Evolutionary conservation across 805 yeast species (phyloP), one percentile per base, ranked within the genome.

Genomic region (Metschnikowia shivogae): DNA sequence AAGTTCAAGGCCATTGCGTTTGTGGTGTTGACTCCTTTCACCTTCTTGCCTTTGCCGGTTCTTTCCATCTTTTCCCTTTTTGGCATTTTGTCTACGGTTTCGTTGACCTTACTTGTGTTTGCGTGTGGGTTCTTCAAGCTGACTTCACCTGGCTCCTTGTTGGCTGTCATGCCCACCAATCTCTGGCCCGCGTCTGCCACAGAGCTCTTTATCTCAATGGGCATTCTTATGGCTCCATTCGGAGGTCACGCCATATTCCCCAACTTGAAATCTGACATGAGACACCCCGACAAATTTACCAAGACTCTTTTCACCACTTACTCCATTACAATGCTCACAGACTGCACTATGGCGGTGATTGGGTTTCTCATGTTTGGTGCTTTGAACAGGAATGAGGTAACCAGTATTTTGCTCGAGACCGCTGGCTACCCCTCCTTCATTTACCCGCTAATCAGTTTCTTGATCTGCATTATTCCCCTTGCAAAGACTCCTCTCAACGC

Each of bases 181-280:
- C 35, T 84, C 47, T 81, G 80, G 74, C 97, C 97, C 2, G 57
- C 62, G 5, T 68, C 76, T 8, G 55, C 65, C 12, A 62, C 73
- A 5, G 79, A 77, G 49, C 69, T 80, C 28, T 72, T 85, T 38
- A 68, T 84, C 37, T 74, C 84, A 7, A 64, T 83, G 45, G 92
- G 92, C 2, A 72, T 85, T 26, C 73, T 81, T 47, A 76, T 85
- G 74, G 89, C 90, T 3, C 89, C 89, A 10, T 85, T 87, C 80
- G 92, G 92, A 45, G 93, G 93, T 2, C 92, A 85, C 60, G 87
- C 89, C 1, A 82, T 86, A 6, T 84, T 84, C 53, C 92, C 92
- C 2, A 86, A 83, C 55, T 65, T 85, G 36, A 81, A 79, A 59
- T 67, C 77, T 33, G 93, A 85, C 60, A 86, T 85, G 86, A 73